phyloP scores from a whole-genome alignment of 2,329 filamentous ascomycete species.

The Beauveria varroae region DNA sequence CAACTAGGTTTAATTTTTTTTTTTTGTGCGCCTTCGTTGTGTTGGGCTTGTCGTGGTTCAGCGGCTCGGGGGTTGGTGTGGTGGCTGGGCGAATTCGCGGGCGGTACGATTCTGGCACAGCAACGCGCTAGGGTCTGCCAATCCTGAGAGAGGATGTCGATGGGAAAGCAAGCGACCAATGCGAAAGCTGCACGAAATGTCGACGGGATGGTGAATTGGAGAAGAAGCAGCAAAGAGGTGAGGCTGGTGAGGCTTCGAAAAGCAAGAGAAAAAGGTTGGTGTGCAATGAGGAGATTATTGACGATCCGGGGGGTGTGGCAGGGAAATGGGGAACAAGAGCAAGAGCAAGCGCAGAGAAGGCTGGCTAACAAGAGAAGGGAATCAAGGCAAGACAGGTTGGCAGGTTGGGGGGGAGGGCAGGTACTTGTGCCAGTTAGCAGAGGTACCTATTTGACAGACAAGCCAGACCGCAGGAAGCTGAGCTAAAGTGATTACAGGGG shows the following conservation, averaged over 20 bases:
- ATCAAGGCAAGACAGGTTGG: neutral
- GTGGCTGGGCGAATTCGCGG: neutral
- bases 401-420: neutral
- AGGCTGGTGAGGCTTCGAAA: neutral
- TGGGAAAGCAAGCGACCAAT: neutral
- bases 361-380: neutral
- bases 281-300: constrained; percentile 7
- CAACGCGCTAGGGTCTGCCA: neutral
- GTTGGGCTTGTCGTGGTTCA: neutral
- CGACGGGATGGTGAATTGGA: neutral
- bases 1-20: neutral
- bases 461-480: neutral
- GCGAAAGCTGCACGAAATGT: neutral
- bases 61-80: neutral
- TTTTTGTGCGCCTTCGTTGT: neutral
- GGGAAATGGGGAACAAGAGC: neutral
- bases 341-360: neutral
- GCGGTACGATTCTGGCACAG: neutral
- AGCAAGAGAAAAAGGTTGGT: neutral
- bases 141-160: neutral
- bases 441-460: neutral
- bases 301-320: constrained; percentile 6
- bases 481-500: too few species aligned
- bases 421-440: constrained; percentile 2
- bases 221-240: neutral